phyloP scores from a whole-genome alignment of 2,329 filamentous ascomycete genomes.

The Xylariaceae sp. region DNA sequence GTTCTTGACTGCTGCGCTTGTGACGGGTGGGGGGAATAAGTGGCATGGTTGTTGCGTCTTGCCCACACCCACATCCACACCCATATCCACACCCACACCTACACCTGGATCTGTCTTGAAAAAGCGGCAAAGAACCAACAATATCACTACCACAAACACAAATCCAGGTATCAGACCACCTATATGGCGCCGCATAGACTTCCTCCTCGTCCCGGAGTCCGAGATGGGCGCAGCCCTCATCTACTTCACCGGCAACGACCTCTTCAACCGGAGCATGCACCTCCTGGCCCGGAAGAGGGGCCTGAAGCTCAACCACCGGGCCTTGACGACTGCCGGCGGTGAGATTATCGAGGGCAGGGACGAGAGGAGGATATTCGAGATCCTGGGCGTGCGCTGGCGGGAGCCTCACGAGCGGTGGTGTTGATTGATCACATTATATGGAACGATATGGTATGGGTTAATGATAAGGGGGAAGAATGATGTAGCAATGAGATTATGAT shows the following conservation, averaged over 20 bases:
- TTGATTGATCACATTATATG: slow-evolving; percentile 40
- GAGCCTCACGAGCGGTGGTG: slow-evolving; percentile 72
- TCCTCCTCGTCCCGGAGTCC: slow-evolving; percentile 72
- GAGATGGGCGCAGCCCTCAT: slow-evolving; percentile 80
- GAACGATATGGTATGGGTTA: too few species aligned
- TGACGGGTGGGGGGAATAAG: slow-evolving; percentile 60
- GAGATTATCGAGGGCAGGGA: slow-evolving; percentile 66
- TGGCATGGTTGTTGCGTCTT: slow-evolving; percentile 84
- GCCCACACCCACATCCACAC: slow-evolving; percentile 39
- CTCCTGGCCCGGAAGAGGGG: slow-evolving; percentile 73
- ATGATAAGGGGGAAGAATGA: too few species aligned
- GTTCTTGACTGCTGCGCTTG: slow-evolving; percentile 68
- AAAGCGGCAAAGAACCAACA: too few species aligned
- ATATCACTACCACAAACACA: too few species aligned
- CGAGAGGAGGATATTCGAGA: slow-evolving; percentile 76
- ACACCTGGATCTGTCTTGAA: too few species aligned
- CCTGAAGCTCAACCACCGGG: slow-evolving; percentile 80
- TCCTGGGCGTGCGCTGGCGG: slow-evolving; percentile 79
- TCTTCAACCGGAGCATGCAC: slow-evolving; percentile 85
- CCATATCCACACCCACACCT: too few species aligned
- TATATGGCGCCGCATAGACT: slow-evolving; percentile 76
- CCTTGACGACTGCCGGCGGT: slow-evolving; percentile 68
- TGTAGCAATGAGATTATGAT: too few species aligned
- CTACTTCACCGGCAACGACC: slow-evolving; percentile 95
- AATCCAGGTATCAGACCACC: slow-evolving; percentile 31